phyloP scores from a whole-genome alignment of 768 basidiomycete species.

The Suillus bovinus region DNA sequence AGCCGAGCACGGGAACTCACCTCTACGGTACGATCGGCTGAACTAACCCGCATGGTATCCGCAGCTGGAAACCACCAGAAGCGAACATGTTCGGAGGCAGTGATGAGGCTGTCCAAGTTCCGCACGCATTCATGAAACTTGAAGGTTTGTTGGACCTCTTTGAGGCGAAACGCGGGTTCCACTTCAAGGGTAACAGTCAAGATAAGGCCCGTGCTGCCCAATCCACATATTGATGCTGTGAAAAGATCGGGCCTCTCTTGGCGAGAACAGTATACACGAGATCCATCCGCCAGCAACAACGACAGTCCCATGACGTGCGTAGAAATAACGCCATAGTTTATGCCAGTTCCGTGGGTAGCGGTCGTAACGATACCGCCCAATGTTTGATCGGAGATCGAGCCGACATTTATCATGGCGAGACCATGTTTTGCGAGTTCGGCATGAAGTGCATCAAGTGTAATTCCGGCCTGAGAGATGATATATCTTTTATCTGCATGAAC shows the following conservation, averaged over 20 bases:
- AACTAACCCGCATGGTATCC: slow-evolving; percentile 68
- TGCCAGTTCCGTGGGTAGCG: slow-evolving; percentile 92
- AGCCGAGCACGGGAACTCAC: slow-evolving; percentile 44
- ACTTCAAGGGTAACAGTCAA: slow-evolving; percentile 75
- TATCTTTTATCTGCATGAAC: slow-evolving; percentile 66
- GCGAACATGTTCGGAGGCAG: slow-evolving; percentile 83
- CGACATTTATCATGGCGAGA: slow-evolving; percentile 89
- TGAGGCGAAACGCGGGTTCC: slow-evolving; percentile 79
- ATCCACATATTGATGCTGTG: slow-evolving; percentile 84
- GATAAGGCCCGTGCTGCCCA: slow-evolving; percentile 90
- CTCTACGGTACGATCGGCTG: slow-evolving; percentile 74
- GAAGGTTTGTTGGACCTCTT: slow-evolving; percentile 64
- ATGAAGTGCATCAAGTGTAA: slow-evolving; percentile 77
- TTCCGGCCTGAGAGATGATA: slow-evolving; percentile 75
- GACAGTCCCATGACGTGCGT: slow-evolving; percentile 76
- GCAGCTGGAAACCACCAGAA: slow-evolving; percentile 95
- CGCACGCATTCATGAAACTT: slow-evolving; percentile 63
- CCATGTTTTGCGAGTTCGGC: slow-evolving; percentile 58
- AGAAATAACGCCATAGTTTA: slow-evolving; percentile 77
- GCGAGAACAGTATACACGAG: slow-evolving; percentile 65
- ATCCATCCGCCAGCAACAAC: slow-evolving; percentile 76
- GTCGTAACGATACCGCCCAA: slow-evolving; percentile 92
- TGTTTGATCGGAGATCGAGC: slow-evolving; percentile 96
- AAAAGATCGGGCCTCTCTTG: slow-evolving; percentile 73
- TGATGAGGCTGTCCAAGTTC: slow-evolving; percentile 54